phyloP scores from a whole-genome alignment of 805 yeast species.

The Myxozyma neglecta region DNA sequence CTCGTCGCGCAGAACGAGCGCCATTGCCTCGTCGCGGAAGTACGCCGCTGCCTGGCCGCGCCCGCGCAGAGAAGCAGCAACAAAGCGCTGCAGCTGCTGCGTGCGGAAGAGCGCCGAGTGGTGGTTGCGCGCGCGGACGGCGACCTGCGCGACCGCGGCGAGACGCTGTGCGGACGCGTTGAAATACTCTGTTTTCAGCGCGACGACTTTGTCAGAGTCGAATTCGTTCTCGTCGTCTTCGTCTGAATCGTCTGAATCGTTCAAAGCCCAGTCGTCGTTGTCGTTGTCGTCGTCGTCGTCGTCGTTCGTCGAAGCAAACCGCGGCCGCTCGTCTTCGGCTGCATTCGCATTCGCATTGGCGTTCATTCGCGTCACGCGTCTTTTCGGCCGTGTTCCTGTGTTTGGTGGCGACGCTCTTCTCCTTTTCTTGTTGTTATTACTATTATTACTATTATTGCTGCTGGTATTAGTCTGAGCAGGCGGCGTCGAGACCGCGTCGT shows the following conservation, averaged over 20 bases:
- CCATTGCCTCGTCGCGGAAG: constrained; percentile 31
- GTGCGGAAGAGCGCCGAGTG: constrained; percentile 8
- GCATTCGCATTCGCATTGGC: constrained; percentile 25
- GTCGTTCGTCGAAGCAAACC: too few relatives aligned
- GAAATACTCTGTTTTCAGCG: constrained; percentile 11
- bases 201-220: background rate
- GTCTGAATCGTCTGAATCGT: too few relatives aligned
- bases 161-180: constrained; percentile 6
- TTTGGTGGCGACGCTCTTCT: background rate
- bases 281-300: background rate
- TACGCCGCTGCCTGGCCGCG: constrained; percentile 23
- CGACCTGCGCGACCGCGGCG: constrained; percentile 8
- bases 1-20: constrained; percentile 22
- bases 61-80: constrained; percentile 15
- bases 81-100: constrained; percentile 7
- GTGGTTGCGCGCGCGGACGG: constrained; percentile 15
- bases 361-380: background rate
- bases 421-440: background rate
- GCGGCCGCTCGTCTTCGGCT: too few relatives aligned
- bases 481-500: constrained; percentile 4
- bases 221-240: background rate
- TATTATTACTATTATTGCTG: background rate
- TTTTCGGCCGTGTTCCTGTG: constrained; percentile 3
- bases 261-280: too few relatives aligned
- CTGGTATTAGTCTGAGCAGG: background rate